Conservation (phyloP, 768 basidiomycete species). For the Hirschioporus abietinus region DNA sequence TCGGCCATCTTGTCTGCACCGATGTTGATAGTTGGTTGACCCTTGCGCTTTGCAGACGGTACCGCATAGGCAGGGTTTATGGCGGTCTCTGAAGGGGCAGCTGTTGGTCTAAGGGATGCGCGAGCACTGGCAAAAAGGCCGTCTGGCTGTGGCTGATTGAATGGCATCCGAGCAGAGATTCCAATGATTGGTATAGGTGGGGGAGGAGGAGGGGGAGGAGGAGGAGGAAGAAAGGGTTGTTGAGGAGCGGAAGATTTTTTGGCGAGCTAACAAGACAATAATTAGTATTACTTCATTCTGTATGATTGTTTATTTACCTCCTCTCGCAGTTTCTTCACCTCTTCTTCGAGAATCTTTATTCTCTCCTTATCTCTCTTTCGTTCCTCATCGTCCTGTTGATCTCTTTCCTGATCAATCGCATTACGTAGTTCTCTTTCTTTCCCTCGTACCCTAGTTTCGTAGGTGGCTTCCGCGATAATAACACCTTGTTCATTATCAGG, state of each 20-base stretch:
- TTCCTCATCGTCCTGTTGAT: constrained; percentile 37
- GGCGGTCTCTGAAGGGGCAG: constrained; percentile 56
- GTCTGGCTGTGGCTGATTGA: constrained; percentile 5
- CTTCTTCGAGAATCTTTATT: constrained; percentile 60
- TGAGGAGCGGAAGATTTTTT: constrained; percentile 26
- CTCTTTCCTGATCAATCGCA: constrained; percentile 47
- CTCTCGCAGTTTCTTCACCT: constrained; percentile 52
- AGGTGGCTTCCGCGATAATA: constrained; percentile 32
- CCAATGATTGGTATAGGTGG: constrained; percentile 19
- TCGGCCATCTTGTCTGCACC: constrained; percentile 80
- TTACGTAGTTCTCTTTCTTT: constrained; percentile 59
- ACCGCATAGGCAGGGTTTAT: constrained; percentile 43
- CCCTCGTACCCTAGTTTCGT: constrained; percentile 44
- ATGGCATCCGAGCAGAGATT: not conserved
- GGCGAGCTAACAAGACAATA: constrained; percentile 36
- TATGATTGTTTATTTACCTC: constrained; percentile 37
- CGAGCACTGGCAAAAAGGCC: constrained; percentile 53
- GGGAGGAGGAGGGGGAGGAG: constrained; percentile 20
- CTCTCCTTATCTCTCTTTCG: constrained; percentile 53
- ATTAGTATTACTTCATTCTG: not conserved
- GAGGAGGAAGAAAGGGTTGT: constrained; percentile 12
- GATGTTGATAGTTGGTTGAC: constrained; percentile 66
- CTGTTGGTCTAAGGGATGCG: constrained; percentile 57
- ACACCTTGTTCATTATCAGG: constrained; percentile 15
- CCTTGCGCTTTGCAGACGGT: constrained; percentile 34